These are phyloP conservation scores for Curvularia lunata DNA, from an alignment of 2,329 filamentous ascomycete genomes.

Conservation along the genomic window DNA sequence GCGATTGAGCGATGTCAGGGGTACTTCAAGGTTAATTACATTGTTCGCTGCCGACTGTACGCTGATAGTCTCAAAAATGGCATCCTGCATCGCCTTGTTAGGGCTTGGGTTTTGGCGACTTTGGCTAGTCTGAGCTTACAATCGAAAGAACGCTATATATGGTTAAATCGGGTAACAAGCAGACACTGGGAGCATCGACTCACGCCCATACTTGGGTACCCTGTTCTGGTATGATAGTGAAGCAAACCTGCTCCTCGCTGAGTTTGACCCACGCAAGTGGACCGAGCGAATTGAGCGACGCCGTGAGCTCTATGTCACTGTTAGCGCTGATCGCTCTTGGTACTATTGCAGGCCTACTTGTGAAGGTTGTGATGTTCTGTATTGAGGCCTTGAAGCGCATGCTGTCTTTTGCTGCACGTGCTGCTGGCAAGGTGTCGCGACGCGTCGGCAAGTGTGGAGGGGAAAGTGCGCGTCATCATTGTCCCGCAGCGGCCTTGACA, in stretches of 20 bases:
- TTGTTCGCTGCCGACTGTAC: conserved; percentile 88
- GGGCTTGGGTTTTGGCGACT: not conserved
- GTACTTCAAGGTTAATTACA: conserved; percentile 95
- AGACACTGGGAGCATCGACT: conserved; percentile 48
- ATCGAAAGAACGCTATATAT: conserved; percentile 50
- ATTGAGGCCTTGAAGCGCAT: conserved; percentile 63
- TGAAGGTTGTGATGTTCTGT: conserved; percentile 59
- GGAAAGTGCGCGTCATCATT: conserved; percentile 15
- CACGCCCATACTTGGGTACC: conserved; percentile 97
- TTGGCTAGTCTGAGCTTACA: conserved; percentile 50
- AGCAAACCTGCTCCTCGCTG: conserved; percentile 84
- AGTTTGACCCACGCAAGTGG: conserved; percentile 91
- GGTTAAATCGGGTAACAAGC: conserved; percentile 27
- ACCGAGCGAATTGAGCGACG: conserved; percentile 69
- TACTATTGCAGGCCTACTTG: conserved; percentile 51
- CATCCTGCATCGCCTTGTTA: conserved; percentile 63
- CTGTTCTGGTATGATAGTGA: conserved; percentile 93
- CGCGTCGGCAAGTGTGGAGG: conserved; percentile 23
- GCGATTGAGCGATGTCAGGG: conserved; percentile 83
- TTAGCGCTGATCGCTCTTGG: conserved; percentile 1
- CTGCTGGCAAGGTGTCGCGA: conserved; percentile 28
- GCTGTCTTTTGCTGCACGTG: conserved; percentile 17
- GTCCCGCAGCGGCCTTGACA: not conserved
- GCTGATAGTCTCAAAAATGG: conserved; percentile 87
- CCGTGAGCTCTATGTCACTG: conserved; percentile 61